phyloP scores from a whole-genome alignment of 306 rosid genomes.

The Macrotyloma uniflorum region DNA sequence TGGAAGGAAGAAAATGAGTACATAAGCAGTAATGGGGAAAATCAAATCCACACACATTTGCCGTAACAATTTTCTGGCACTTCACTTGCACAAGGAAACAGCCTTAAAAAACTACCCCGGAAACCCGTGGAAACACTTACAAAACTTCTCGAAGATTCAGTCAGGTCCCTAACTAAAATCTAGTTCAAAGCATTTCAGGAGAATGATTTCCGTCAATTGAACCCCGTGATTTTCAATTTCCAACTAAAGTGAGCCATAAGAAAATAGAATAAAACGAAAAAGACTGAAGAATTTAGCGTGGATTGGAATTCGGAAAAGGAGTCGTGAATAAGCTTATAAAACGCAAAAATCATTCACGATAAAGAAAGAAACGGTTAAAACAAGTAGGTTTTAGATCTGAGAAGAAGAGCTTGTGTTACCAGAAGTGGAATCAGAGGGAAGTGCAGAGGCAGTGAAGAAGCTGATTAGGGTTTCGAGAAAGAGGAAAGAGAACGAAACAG shows the following conservation, averaged over 20 bases:
- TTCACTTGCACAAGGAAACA: background rate
- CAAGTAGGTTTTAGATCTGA: conserved; percentile 43
- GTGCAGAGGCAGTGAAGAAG: conserved; percentile 24
- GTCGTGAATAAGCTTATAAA: background rate
- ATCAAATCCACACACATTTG: conserved; percentile 3
- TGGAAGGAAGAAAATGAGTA: conserved; percentile 12
- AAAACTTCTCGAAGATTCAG: background rate
- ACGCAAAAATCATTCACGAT: background rate
- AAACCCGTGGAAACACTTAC: background rate
- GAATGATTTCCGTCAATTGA: conserved; percentile 20
- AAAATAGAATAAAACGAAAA: background rate
- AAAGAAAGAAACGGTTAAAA: background rate
- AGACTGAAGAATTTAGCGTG: background rate
- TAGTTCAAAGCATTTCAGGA: conserved; percentile 5
- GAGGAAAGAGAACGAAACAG: conserved; percentile 18
- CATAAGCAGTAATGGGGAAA: background rate
- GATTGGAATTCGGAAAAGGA: conserved; percentile 8
- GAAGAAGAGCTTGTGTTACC: conserved; percentile 45
- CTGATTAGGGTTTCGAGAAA: conserved; percentile 57
- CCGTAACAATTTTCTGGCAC: background rate
- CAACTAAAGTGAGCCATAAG: background rate
- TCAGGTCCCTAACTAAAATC: conserved; percentile 6
- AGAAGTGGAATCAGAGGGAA: conserved; percentile 17
- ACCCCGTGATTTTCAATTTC: conserved; percentile 25
- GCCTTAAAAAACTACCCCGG: background rate